These are phyloP conservation scores for Penicillium expansum DNA, from an alignment of 2,329 filamentous ascomycete species.

Conservation along the genomic window DNA sequence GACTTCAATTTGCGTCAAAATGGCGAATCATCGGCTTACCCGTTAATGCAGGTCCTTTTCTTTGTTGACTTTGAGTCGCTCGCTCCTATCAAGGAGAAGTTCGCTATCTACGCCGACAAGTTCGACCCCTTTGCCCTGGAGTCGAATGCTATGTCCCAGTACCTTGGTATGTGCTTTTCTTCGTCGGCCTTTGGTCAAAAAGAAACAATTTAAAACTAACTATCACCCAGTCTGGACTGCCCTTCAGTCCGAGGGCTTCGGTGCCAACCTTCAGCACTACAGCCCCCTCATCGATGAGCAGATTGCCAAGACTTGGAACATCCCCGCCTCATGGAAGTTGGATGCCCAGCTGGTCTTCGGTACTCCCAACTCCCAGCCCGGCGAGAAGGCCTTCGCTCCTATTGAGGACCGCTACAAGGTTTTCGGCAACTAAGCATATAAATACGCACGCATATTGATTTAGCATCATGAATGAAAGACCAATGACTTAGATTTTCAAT, in stretches of 20 bases:
- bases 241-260: constrained; percentile 77
- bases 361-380: constrained; percentile 22
- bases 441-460: not conserved
- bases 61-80: constrained; percentile 71
- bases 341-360: constrained; percentile 84
- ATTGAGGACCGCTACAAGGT: constrained; percentile 37
- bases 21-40: not conserved
- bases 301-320: constrained; percentile 64
- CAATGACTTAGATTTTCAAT: not conserved
- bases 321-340: constrained; percentile 71
- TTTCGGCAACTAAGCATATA: constrained; percentile 31
- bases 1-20: not conserved
- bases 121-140: constrained; percentile 76
- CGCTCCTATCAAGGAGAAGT: constrained; percentile 58
- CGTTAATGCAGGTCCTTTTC: constrained; percentile 61
- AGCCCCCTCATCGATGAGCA: constrained; percentile 77
- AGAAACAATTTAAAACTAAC: constrained; percentile 2
- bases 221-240: constrained; percentile 63
- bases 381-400: constrained; percentile 31
- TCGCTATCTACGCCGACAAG: constrained; percentile 71
- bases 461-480: constrained; percentile 7
- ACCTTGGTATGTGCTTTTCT: constrained; percentile 41
- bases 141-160: constrained; percentile 76
- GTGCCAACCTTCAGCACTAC: constrained; percentile 89
- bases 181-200: not conserved